Percentiles rank a stretch among this genome's conserved stretches.
phyloP scores from a whole-genome alignment of 257 asterid genomes.

The Leonotis leonurus region DNA sequence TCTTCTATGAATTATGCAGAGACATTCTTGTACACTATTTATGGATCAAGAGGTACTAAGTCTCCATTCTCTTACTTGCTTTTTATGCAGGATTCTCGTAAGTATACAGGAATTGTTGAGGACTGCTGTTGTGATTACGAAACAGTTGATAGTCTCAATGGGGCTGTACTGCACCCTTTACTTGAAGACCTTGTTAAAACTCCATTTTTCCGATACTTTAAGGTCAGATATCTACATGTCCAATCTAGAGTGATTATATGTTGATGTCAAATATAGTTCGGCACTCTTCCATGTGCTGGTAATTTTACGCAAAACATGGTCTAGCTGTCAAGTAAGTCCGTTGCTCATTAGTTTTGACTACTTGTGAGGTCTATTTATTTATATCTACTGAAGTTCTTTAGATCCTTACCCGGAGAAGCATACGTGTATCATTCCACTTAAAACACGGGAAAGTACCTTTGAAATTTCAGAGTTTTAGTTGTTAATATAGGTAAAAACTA shows the following conservation, averaged over 20 bases:
- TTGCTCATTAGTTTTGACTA: constrained; percentile 4
- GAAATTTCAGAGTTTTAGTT: not conserved
- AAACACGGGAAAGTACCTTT: not conserved
- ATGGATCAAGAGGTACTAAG: not conserved
- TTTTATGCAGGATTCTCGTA: constrained; percentile 28
- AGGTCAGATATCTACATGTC: constrained; percentile 25
- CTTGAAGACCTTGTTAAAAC: constrained; percentile 45
- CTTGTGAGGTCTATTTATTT: not conserved
- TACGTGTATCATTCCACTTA: not conserved
- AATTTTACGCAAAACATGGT: not conserved
- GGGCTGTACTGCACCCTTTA: constrained; percentile 39
- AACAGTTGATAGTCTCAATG: constrained; percentile 43
- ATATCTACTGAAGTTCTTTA: not conserved
- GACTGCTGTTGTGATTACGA: constrained; percentile 54
- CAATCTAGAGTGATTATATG: too few relatives aligned
- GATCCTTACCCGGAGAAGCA: not conserved
- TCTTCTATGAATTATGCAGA: not conserved
- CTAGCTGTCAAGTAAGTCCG: not conserved
- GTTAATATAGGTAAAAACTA: too few relatives aligned
- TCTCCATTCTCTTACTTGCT: constrained; percentile 20
- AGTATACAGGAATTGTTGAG: constrained; percentile 44
- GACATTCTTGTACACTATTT: not conserved
- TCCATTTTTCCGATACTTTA: constrained; percentile 64
- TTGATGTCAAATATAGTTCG: not conserved
- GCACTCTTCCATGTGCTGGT: not conserved